A percentile compares a stretch with the other conserved stretches of the same genome.
Conservation (phyloP, 2,329 filamentous ascomycete genomes). For the Colletotrichum plurivorum region DNA sequence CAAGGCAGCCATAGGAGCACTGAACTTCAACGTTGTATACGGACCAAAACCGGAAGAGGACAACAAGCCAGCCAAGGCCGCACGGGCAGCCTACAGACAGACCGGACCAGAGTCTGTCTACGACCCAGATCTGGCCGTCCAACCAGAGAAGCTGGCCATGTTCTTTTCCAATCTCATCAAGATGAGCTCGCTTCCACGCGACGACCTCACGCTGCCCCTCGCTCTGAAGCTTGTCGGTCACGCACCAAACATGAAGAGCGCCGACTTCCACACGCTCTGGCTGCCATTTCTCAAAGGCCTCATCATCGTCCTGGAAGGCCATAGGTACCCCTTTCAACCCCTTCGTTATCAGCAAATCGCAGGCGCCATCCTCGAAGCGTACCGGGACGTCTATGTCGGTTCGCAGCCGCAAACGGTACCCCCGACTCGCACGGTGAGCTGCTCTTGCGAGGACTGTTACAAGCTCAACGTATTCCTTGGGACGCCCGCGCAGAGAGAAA, state of each 20-base stretch:
- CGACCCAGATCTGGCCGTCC: not conserved
- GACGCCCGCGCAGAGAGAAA: slow-evolving; percentile 3
- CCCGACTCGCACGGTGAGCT: slow-evolving; percentile 26
- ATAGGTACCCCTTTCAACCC: slow-evolving; percentile 27
- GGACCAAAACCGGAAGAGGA: not conserved
- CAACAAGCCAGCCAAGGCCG: not conserved
- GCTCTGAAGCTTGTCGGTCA: slow-evolving; percentile 39
- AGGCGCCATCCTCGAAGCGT: slow-evolving; percentile 42
- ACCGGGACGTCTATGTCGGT: slow-evolving; percentile 44
- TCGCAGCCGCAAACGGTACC: slow-evolving; percentile 29
- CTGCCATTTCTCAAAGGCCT: slow-evolving; percentile 48
- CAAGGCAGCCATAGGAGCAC: not conserved
- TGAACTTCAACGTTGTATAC: slow-evolving; percentile 14
- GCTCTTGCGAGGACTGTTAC: slow-evolving; percentile 45
- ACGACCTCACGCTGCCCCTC: slow-evolving; percentile 42
- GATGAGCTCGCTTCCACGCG: slow-evolving; percentile 36
- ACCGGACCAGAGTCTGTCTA: no score
- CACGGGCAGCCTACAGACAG: no score
- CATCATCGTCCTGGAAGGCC: slow-evolving; percentile 31
- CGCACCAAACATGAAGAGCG: slow-evolving; percentile 34
- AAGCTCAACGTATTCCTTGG: slow-evolving; percentile 47
- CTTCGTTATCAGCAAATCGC: slow-evolving; percentile 45
- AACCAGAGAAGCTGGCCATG: not conserved
- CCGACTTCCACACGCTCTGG: slow-evolving; percentile 47
- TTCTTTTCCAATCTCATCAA: slow-evolving; percentile 20